Conservation (phyloP, 805 yeast species). For the Limtongia smithiae region DNA sequence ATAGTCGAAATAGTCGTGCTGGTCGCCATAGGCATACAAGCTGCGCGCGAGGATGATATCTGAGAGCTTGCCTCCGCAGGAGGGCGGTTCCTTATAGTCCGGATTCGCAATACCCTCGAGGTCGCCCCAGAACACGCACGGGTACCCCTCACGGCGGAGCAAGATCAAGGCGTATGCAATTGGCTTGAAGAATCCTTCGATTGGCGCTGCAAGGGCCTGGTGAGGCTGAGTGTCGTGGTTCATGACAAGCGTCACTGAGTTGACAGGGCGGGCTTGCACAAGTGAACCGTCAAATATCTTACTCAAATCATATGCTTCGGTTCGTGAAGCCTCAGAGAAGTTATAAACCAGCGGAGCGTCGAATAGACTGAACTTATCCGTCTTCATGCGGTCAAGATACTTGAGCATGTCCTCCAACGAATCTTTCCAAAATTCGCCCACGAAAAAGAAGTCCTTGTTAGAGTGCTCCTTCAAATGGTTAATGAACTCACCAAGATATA, state of each 20-base stretch:
- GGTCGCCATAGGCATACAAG: slow-evolving; percentile 25
- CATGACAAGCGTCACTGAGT: slow-evolving; percentile 26
- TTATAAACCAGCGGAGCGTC: slow-evolving; percentile 27
- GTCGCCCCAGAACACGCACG: slow-evolving; percentile 29
- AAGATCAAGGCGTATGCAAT: slow-evolving; percentile 25
- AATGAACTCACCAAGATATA: slow-evolving; percentile 19
- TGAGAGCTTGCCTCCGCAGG: slow-evolving; percentile 25
- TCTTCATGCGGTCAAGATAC: slow-evolving; percentile 24
- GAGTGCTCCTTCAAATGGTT: slow-evolving; percentile 8
- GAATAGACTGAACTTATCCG: slow-evolving; percentile 15
- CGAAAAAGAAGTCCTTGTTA: slow-evolving; percentile 23
- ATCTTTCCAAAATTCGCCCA: slow-evolving; percentile 29
- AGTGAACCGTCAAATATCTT: slow-evolving; percentile 22
- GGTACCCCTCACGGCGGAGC: slow-evolving; percentile 25
- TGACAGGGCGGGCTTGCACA: slow-evolving; percentile 19
- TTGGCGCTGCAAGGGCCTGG: slow-evolving; percentile 27
- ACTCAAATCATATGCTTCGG: slow-evolving; percentile 20
- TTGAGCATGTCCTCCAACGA: slow-evolving; percentile 18
- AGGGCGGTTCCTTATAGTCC: slow-evolving; percentile 11
- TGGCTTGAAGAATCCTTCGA: slow-evolving; percentile 26
- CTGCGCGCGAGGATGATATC: slow-evolving; percentile 23
- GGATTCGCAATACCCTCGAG: slow-evolving; percentile 22
- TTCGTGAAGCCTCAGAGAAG: slow-evolving; percentile 23
- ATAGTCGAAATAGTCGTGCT: slow-evolving; percentile 23
- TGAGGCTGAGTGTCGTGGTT: slow-evolving; percentile 29